These are phyloP conservation scores for Trebouxia sp. DNA, from an alignment of 139 green algal genomes.

Conservation along the genomic window DNA sequence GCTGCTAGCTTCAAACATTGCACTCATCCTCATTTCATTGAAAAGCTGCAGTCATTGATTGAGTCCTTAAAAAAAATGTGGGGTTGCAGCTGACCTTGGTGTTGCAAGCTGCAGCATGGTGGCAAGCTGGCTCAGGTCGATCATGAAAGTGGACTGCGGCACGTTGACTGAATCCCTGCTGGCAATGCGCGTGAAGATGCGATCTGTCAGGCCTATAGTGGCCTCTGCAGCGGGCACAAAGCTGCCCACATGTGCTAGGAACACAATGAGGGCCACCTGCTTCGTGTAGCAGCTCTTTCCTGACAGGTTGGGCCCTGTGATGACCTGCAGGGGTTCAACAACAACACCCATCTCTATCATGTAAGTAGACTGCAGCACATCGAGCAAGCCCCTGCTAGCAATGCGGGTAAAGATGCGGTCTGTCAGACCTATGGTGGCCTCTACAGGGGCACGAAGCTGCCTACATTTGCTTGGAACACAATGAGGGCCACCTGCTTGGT, in stretches of 20 bases:
- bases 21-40: too few species aligned
- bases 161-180: conserved; percentile 47
- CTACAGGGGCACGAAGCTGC: conserved; percentile 53
- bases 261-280: conserved; percentile 89
- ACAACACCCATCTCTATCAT: conserved; percentile 29
- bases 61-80: too few species aligned
- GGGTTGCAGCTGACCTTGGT: neutral
- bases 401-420: conserved; percentile 84
- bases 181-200: conserved; percentile 74
- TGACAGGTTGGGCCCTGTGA: conserved; percentile 72
- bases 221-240: conserved; percentile 54
- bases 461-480: conserved; percentile 77
- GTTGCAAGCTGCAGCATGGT: conserved; percentile 78
- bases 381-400: conserved; percentile 47
- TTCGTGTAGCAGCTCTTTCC: conserved; percentile 88
- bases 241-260: conserved; percentile 70
- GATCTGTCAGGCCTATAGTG: conserved; percentile 78
- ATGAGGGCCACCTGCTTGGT: conserved; percentile 90
- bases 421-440: conserved; percentile 66
- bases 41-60: too few species aligned
- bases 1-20: too few species aligned
- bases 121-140: conserved; percentile 78
- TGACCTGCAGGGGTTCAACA: conserved; percentile 34
- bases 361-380: conserved; percentile 67
- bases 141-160: conserved; percentile 74